Evolutionary conservation across 441 rosid species (phyloP).

Genomic region (Erodium moschatum): DNA sequence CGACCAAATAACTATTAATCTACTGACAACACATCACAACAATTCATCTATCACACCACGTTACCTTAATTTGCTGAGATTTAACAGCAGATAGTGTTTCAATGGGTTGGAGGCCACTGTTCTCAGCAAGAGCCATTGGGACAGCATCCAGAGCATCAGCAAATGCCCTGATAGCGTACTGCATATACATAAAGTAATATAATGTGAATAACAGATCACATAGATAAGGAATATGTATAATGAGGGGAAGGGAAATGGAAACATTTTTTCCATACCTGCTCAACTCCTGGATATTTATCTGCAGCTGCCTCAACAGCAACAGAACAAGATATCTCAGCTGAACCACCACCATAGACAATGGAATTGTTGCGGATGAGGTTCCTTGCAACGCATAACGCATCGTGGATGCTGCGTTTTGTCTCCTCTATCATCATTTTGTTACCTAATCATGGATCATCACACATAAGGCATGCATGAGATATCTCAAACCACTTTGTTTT

Average conservation of each 20-base stretch:
- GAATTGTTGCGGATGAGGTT: constrained; percentile 89
- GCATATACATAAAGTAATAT: constrained; percentile 21
- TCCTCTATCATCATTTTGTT: constrained; percentile 98
- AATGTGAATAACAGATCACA: neutral
- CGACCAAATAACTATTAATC: neutral
- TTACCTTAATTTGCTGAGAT: constrained; percentile 84
- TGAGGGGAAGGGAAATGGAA: neutral
- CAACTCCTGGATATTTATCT: constrained; percentile 80
- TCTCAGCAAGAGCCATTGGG: constrained; percentile 95
- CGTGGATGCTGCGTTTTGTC: constrained; percentile 95
- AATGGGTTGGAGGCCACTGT: constrained; percentile 88
- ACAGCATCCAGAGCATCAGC: constrained; percentile 85
- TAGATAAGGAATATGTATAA: neutral
- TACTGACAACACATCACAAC: too few relatives aligned
- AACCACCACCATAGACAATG: constrained; percentile 93
- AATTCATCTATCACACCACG: neutral
- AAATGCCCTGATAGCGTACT: constrained; percentile 92
- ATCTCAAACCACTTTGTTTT: constrained; percentile 4
- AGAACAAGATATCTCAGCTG: constrained; percentile 92
- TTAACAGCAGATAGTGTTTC: constrained; percentile 91
- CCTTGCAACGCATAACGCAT: constrained; percentile 89
- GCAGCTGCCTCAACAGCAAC: constrained; percentile 83
- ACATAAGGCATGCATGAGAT: constrained; percentile 15
- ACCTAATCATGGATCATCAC: constrained; percentile 38
- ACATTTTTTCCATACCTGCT: constrained; percentile 48